Evolutionary conservation across 805 yeast species (phyloP).

Genomic region (Starmerella bombi): DNA sequence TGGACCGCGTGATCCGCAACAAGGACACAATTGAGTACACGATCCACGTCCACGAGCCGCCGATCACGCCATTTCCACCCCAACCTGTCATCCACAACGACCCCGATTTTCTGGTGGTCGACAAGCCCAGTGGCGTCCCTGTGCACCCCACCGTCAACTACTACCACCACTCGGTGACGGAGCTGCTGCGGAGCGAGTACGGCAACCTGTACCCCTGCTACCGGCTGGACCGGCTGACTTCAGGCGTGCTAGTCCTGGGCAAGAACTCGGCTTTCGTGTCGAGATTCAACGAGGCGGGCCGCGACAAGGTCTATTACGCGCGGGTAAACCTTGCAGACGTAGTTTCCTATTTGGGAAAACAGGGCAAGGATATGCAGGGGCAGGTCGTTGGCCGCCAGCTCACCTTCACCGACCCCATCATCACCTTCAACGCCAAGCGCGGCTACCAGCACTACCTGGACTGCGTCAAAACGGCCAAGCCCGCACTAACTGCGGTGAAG

Average conservation of each 20-base stretch:
- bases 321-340: slow-evolving; percentile 4
- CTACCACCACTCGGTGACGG: slow-evolving; percentile 40
- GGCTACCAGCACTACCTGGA: slow-evolving; percentile 16
- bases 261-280: slow-evolving; percentile 11
- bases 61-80: slow-evolving; percentile 34
- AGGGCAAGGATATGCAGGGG: background rate
- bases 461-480: slow-evolving; percentile 6
- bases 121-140: slow-evolving; percentile 89
- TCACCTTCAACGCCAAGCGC: slow-evolving; percentile 20
- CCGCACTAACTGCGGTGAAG: slow-evolving; percentile 13
- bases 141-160: slow-evolving; percentile 87
- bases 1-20: slow-evolving; percentile 39
- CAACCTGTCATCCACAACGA: slow-evolving; percentile 58
- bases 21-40: slow-evolving; percentile 74
- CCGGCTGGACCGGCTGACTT: slow-evolving; percentile 22
- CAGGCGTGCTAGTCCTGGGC: slow-evolving; percentile 22
- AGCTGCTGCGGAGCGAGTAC: slow-evolving; percentile 11
- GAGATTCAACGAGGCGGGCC: slow-evolving; percentile 2
- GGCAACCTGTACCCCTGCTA: slow-evolving; percentile 22
- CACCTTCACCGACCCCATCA: slow-evolving; percentile 12
- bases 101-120: slow-evolving; percentile 61
- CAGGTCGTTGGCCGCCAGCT: background rate
- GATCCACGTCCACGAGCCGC: slow-evolving; percentile 82
- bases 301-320: slow-evolving; percentile 15
- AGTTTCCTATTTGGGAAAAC: slow-evolving; percentile 1